Base-by-base conservation (phyloP, 2,329 filamentous ascomycete species). In the Aspergillus vadensis region DNA sequence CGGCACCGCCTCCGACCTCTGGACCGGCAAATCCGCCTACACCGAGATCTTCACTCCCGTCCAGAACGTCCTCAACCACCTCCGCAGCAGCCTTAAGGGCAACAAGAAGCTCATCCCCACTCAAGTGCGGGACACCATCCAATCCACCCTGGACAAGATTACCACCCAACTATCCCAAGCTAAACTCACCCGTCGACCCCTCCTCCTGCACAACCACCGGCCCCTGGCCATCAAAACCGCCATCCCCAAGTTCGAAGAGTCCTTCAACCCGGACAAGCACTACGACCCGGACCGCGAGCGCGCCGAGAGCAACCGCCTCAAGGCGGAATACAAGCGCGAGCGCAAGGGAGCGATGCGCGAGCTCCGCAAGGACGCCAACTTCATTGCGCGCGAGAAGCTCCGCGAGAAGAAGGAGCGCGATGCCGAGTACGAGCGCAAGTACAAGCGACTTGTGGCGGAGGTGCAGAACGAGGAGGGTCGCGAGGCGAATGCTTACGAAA, bases 221-320 rank as follows among this genome's bases (percentile, higher is more conserved):
- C 92, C 93, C 0, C 84, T 96, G 2, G 89, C 95, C 21, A 96
- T 98, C 81, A 93, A 94, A 76, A 88, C 87, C 7, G 88, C 86
- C 60, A 87, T 97, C 50, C 95, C 95, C 77, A 97, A 96, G 77
- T 99, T 98, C 80, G 95, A 98, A 80, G 94, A 97, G 74, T 85
- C 86, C 60, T 99, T 92, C 85, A 95, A 96, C 76, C 95, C 95
- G 3, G 87, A 91, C 80, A 94, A 92, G 80, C 95, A 98, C 84
- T 98, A 99, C 85, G 96, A 99, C 74, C 92, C 92, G 0, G 91
- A 99, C 78, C 89, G 88, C 67, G 92, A 97, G 77, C 91, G 95
- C 36, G 89, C 91, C 21, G 92, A 97, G 72, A 79, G 90, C 63
- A 88, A 88, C 72, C 95, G 93, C 77, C 85, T 99, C 72, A 88